Evolutionary conservation across 2,329 filamentous ascomycete genomes (phyloP).

Genomic region (Pseudogymnoascus sp.): DNA sequence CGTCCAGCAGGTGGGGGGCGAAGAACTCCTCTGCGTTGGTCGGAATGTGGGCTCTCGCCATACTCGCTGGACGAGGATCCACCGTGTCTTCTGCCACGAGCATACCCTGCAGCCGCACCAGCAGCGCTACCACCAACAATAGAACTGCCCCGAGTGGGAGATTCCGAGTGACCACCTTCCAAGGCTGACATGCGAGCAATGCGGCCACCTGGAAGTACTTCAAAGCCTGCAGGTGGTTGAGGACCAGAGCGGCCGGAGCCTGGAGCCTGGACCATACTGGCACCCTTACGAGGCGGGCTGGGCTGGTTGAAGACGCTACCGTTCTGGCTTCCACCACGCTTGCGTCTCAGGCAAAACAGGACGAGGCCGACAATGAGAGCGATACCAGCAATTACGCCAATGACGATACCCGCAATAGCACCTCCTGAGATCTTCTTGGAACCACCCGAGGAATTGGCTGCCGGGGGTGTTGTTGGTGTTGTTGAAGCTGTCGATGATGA

Average conservation of each 20-base stretch:
- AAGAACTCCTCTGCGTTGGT: conserved; percentile 46
- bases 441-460: conserved; percentile 16
- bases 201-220: conserved; percentile 74
- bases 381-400: conserved; percentile 67
- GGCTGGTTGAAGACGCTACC: conserved; percentile 85
- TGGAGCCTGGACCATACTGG: conserved; percentile 32
- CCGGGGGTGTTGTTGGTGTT: conserved; percentile 14
- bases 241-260: conserved; percentile 33
- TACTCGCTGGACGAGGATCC: conserved; percentile 66
- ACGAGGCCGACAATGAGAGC: conserved; percentile 60
- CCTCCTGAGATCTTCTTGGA: conserved; percentile 62
- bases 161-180: conserved; percentile 62
- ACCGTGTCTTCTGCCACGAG: conserved; percentile 39
- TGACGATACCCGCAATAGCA: conserved; percentile 80
- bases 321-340: conserved; percentile 49
- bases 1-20: conserved; percentile 53
- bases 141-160: conserved; percentile 31
- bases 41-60: conserved; percentile 62
- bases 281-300: conserved; percentile 54
- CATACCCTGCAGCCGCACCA: conserved; percentile 41
- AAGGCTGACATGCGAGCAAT: conserved; percentile 94
- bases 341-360: conserved; percentile 38
- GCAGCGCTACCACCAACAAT: conserved; percentile 36
- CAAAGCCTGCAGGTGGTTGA: conserved; percentile 45
- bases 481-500: conserved; percentile 13